phyloP scores from a whole-genome alignment of 2,329 filamentous ascomycete genomes.

The Lachnellula subtilissima region DNA sequence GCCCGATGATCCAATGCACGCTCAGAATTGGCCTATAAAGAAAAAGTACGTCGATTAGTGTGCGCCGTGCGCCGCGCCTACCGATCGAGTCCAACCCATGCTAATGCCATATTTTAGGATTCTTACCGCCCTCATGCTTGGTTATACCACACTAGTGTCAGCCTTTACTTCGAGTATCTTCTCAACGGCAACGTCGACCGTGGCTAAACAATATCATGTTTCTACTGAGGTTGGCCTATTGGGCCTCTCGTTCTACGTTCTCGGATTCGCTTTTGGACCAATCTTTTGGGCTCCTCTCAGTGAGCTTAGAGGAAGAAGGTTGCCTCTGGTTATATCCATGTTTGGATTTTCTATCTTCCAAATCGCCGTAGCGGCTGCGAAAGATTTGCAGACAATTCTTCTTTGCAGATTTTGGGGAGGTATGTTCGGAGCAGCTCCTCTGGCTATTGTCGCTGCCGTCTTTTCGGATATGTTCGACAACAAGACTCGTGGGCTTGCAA shows the following conservation, averaged over 20 bases:
- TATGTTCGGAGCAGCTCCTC: constrained; percentile 64
- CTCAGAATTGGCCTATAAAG: constrained; percentile 77
- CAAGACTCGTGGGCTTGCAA: constrained; percentile 52
- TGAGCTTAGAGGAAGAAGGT: constrained; percentile 62
- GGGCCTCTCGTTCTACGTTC: constrained; percentile 64
- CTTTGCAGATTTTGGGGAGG: constrained; percentile 71
- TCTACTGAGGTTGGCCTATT: constrained; percentile 57
- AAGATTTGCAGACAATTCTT: constrained; percentile 65
- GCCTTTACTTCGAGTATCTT: constrained; percentile 74
- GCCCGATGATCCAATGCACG: constrained; percentile 74
- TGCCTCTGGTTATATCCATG: constrained; percentile 57
- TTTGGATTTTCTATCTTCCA: constrained; percentile 67
- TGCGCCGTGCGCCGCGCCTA: neutral
- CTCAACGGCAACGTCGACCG: constrained; percentile 56
- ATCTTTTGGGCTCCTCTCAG: constrained; percentile 69
- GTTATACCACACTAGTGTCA: constrained; percentile 66
- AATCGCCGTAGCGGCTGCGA: constrained; percentile 58
- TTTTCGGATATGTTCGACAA: constrained; percentile 71
- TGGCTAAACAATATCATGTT: constrained; percentile 57
- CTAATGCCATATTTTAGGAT: constrained; percentile 40
- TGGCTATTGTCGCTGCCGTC: constrained; percentile 65
- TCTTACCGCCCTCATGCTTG: constrained; percentile 61
- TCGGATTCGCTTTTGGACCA: constrained; percentile 68
- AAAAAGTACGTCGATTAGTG: constrained; percentile 60
- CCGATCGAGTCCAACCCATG: constrained; percentile 23